Base-by-base conservation (phyloP, 1,139 yeast genomes). In the Pichia sp. region DNA sequence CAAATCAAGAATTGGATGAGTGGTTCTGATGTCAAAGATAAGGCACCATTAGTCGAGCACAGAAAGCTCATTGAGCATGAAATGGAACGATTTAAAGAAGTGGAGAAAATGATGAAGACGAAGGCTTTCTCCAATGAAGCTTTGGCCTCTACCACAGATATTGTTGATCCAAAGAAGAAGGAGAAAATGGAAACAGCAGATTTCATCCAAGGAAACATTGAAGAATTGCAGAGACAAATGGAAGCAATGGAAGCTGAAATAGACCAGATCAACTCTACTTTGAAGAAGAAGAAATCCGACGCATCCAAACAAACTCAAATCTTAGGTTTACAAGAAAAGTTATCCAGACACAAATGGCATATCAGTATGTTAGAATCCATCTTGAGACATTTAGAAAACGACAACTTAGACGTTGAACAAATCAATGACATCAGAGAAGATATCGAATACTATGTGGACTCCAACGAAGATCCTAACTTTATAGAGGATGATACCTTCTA, bases 101-200 rank as follows among this genome's bases (percentile, higher is more conserved):
- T 91, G 56, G 99, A 94, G 66, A 88, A 91, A 70, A 82, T 86
- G 58, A 86, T 90, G 81, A 94, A 94, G 70, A 91, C 96, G 33
- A 94, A 94, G 66, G 97, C 96, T 49, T 94, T 89, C 63, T 85
- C 96, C 36, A 89, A 89, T 63, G 99, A 93, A 68, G 99, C 98
- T 1, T 74, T 93, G 56, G 98, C 98, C 0, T 76, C 94, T 55
- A 90, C 86, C 50, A 77, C 84, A 58, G 79, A 81, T 51, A 74
- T 78, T 52, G 70, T 80, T 38, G 96, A 88, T 65, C 94, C 93
- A 18, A 85, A 82, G 53, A 95, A 88, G 62, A 75, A 79, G 65
- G 91, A 87, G 64, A 88, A 86, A 61, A 78, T 76, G 46, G 96
- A 89, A 51, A 81, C 89, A 34, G 75, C 81, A 36, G 79, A 79